Evolutionary conservation across 2,329 filamentous ascomycete species (phyloP).

Genomic region (Colletotrichum liriopes): DNA sequence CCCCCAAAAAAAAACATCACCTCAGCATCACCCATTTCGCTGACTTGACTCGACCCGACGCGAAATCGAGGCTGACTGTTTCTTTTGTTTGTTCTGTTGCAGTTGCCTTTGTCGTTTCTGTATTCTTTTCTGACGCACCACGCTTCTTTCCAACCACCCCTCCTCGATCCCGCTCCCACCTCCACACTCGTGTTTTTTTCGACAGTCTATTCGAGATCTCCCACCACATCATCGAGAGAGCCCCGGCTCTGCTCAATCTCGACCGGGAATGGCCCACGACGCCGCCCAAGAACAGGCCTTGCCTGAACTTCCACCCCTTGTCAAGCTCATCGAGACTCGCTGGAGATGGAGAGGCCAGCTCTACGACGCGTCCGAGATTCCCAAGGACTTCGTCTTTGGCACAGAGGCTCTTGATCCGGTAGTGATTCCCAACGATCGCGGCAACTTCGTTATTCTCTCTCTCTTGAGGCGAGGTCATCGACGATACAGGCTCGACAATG

Average conservation of each 20-base stretch:
- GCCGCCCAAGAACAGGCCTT: background rate
- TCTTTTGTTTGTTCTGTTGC: background rate
- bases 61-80: background rate
- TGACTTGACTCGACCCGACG: background rate
- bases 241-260: background rate
- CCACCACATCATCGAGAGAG: background rate
- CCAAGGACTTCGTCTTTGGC: background rate
- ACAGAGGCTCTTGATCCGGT: background rate
- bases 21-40: too few relatives aligned
- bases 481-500: background rate
- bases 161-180: background rate
- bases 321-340: background rate
- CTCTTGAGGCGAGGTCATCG: constrained; percentile 3
- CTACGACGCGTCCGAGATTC: background rate
- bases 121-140: background rate
- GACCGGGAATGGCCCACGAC: background rate
- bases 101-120: background rate
- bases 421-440: background rate
- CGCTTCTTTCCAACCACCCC: background rate
- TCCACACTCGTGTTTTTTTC: background rate
- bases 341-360: background rate
- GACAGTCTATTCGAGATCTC: background rate
- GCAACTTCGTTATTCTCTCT: background rate
- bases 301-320: background rate
- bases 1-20: too few relatives aligned